Evolutionary conservation across 176 grass and related monocot genomes (phyloP).

Genomic region (Guadua angustifolia): DNA sequence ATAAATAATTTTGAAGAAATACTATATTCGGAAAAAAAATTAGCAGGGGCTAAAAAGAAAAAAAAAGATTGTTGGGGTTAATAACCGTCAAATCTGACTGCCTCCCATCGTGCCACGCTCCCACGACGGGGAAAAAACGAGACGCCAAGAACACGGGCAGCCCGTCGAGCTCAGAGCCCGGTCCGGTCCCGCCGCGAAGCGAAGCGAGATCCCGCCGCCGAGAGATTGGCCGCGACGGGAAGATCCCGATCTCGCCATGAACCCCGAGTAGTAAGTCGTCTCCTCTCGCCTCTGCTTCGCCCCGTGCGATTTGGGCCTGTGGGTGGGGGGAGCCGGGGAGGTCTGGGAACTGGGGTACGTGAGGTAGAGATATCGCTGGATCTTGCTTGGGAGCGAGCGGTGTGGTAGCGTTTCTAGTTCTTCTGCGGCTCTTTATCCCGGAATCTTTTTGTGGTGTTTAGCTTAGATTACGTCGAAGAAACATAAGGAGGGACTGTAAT

Average conservation of each 20-base stretch:
- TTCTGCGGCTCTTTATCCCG: not conserved
- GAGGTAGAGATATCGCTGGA: slow-evolving; percentile 23
- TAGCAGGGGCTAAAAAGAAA: no score
- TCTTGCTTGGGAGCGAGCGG: not conserved
- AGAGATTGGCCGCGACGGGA: not conserved
- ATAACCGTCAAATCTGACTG: not conserved
- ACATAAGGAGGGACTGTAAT: not conserved
- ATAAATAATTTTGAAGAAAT: no score
- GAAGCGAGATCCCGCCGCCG: not conserved
- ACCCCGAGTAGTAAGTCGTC: slow-evolving; percentile 64
- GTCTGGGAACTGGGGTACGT: not conserved
- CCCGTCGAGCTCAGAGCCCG: not conserved
- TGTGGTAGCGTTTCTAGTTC: not conserved
- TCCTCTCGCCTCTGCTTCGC: slow-evolving; percentile 8
- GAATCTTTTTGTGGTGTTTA: not conserved
- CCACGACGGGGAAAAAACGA: not conserved
- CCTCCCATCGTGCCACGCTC: not conserved
- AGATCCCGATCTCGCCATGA: slow-evolving; percentile 52
- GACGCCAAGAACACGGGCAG: not conserved
- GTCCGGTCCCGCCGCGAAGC: not conserved
- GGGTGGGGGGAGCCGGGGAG: not conserved
- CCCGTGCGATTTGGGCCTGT: not conserved
- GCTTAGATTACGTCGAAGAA: not conserved
- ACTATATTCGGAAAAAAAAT: no score
- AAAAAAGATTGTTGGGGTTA: not conserved